Conservation (phyloP, 352 stramenopile species). For the Globisporangium sylvaticum region DNA sequence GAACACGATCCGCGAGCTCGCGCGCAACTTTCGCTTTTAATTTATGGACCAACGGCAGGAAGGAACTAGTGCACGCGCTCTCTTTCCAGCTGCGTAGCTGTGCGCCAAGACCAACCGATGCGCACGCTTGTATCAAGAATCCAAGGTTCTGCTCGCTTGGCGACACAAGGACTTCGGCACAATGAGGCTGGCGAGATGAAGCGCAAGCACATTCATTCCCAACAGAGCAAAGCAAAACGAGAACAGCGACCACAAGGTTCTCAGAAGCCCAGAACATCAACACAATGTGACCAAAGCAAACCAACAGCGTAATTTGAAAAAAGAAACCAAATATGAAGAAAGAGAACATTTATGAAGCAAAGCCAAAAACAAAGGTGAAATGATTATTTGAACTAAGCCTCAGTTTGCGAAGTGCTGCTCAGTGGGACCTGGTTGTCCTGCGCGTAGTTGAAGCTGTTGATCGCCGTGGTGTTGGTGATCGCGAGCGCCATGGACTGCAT, state of each 20-base stretch:
- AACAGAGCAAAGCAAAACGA: not conserved
- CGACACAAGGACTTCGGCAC: not conserved
- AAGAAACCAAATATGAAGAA: not conserved
- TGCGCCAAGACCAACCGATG: no score
- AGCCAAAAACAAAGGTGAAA: not conserved
- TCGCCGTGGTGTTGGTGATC: conserved; percentile 36
- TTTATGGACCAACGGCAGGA: no score
- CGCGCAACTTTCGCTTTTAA: conserved; percentile 68
- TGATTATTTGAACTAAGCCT: not conserved
- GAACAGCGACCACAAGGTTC: not conserved
- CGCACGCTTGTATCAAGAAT: no score
- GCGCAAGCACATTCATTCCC: not conserved
- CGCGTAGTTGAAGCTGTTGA: conserved; percentile 51
- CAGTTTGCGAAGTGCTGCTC: not conserved
- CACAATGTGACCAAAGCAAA: not conserved
- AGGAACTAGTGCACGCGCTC: no score
- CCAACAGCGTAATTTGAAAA: not conserved
- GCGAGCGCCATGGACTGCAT: not conserved
- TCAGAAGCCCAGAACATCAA: not conserved
- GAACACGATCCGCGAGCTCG: conserved; percentile 58
- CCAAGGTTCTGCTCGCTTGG: not conserved
- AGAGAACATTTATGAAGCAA: not conserved
- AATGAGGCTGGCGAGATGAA: not conserved
- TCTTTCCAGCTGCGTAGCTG: not conserved
- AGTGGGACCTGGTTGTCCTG: conserved; percentile 3